A percentile compares a stretch with the other conserved stretches of the same genome.
Conservation (phyloP, 139 green algal genomes). For the Nannochloris sp. region DNA sequence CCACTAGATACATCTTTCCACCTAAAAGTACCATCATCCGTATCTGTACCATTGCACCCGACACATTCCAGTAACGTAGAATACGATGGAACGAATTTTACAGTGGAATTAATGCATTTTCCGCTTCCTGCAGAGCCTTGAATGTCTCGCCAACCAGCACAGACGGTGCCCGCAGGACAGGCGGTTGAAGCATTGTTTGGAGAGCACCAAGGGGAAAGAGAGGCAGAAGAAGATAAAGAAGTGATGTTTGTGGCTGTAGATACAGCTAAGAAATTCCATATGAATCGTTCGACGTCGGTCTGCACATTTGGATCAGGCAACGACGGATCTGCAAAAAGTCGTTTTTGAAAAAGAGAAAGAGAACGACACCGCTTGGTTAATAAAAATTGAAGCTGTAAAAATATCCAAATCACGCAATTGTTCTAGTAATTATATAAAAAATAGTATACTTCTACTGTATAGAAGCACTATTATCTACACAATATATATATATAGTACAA, state of each 20-base stretch:
- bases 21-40: too few relatives aligned
- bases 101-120: slow-evolving; percentile 39
- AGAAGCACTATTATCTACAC: too few relatives aligned
- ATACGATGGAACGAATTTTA: slow-evolving; percentile 47
- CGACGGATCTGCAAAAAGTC: slow-evolving; percentile 7
- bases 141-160: slow-evolving; percentile 9
- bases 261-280: slow-evolving; percentile 42
- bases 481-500: too few relatives aligned
- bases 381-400: too few relatives aligned
- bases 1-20: too few relatives aligned
- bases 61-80: slow-evolving; percentile 31
- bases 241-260: not conserved
- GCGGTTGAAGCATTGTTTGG: slow-evolving; percentile 1
- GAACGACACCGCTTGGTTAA: too few relatives aligned
- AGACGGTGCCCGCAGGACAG: slow-evolving; percentile 10
- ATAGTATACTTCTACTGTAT: not conserved
- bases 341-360: not conserved
- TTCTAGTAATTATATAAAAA: not conserved
- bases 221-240: not conserved
- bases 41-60: slow-evolving; percentile 8
- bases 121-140: slow-evolving; percentile 21
- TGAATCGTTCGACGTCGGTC: slow-evolving; percentile 36
- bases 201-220: not conserved
- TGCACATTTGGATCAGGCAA: slow-evolving; percentile 15
- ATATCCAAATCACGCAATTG: not conserved